Conservation (phyloP, 1,284 basidiomycete species). For the Cutaneotrichosporon sp. region DNA sequence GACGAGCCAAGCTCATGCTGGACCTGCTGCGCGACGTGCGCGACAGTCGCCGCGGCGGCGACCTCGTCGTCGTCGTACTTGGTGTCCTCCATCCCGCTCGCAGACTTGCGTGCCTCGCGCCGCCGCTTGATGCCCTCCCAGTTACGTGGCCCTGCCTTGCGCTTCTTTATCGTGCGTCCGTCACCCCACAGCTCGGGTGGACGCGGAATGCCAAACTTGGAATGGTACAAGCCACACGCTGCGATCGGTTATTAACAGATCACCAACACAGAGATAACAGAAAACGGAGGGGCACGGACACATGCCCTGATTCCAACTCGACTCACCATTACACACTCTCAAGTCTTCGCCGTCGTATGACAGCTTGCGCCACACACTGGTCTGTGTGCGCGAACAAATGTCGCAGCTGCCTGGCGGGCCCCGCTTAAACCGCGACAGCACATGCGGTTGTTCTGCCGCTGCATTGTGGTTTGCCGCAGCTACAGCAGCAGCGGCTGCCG, state of each 20-base stretch:
- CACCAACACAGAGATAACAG: background rate
- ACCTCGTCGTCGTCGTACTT: background rate
- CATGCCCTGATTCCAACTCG: background rate
- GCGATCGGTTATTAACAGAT: background rate
- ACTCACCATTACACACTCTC: constrained; percentile 45
- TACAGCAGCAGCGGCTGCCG: no score
- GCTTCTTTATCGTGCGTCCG: constrained; percentile 38
- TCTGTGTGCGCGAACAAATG: constrained; percentile 41
- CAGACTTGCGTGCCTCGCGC: background rate
- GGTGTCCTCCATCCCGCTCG: no score
- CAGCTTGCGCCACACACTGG: constrained; percentile 44
- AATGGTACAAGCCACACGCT: constrained; percentile 44
- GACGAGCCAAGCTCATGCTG: background rate
- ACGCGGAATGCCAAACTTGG: constrained; percentile 41
- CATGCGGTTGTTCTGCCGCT: constrained; percentile 10
- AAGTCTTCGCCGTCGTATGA: constrained; percentile 27
- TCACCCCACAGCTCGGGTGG: constrained; percentile 45
- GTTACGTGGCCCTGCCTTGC: constrained; percentile 18
- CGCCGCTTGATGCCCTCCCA: constrained; percentile 10
- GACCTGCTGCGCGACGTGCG: background rate
- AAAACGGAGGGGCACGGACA: background rate
- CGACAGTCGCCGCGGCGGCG: background rate
- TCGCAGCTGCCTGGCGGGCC: constrained; percentile 43
- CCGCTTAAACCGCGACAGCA: constrained; percentile 32
- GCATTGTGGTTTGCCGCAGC: no score